Percentiles rank a stretch among this genome's conserved stretches.
Conservation (phyloP, 2,329 filamentous ascomycete species). For the Harringtonia lauricola region DNA sequence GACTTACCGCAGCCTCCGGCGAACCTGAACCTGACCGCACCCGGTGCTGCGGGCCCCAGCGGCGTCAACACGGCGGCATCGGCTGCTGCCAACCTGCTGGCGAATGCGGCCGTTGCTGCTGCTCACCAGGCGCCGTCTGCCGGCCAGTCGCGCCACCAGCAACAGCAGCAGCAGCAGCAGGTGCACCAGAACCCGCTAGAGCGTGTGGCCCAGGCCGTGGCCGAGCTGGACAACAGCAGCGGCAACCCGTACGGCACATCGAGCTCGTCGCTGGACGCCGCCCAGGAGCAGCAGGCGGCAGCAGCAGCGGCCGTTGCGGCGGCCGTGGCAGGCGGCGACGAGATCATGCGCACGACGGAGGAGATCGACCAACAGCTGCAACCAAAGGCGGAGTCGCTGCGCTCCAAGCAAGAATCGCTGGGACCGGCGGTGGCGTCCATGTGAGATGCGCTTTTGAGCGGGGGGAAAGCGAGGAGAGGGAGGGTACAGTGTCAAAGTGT, state of each 20-base stretch:
- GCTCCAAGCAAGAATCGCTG: no score
- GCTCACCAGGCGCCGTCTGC: slow-evolving; percentile 1
- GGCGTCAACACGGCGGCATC: background rate
- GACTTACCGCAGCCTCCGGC: slow-evolving; percentile 77
- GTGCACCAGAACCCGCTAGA: slow-evolving; percentile 24
- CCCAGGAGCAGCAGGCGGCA: slow-evolving; percentile 2
- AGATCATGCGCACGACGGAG: slow-evolving; percentile 36
- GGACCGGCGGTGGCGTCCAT: background rate
- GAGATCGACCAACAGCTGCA: slow-evolving; percentile 45
- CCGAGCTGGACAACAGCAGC: slow-evolving; percentile 12
- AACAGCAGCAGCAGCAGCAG: background rate
- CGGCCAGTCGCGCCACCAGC: slow-evolving; percentile 1
- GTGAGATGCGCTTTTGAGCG: background rate
- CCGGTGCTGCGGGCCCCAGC: background rate
- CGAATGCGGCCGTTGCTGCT: slow-evolving; percentile 6
- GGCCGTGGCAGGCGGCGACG: no score
- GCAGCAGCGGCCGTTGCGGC: no score
- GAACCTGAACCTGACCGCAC: slow-evolving; percentile 53
- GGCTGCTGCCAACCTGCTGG: slow-evolving; percentile 5
- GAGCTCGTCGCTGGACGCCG: background rate
- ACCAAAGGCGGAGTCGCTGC: no score
- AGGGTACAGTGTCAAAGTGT: no score
- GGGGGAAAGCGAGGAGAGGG: no score
- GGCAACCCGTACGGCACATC: background rate
- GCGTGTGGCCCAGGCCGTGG: slow-evolving; percentile 36